Conservation (phyloP, 805 yeast species). For the Metschnikowia rubicola region DNA sequence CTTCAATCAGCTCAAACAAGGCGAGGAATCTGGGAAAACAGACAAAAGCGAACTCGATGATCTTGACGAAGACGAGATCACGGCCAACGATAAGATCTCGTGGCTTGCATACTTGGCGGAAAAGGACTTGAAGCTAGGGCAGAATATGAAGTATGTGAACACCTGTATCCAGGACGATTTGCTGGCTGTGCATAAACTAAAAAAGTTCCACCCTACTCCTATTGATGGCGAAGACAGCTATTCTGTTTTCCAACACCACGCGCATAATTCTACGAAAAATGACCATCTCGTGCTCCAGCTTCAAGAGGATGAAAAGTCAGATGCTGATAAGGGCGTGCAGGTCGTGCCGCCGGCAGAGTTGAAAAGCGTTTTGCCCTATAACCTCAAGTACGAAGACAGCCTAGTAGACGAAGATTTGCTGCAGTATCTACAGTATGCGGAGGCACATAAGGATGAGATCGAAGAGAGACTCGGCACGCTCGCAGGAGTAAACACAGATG, state of each 20-base stretch:
- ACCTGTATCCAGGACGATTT: conserved; percentile 27
- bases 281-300: conserved; percentile 29
- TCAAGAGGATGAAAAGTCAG: conserved; percentile 20
- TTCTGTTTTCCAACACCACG: conserved; percentile 22
- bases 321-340: conserved; percentile 3
- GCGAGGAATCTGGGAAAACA: conserved; percentile 15
- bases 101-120: conserved; percentile 40
- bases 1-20: conserved; percentile 35
- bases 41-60: conserved; percentile 19
- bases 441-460: conserved; percentile 13
- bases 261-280: conserved; percentile 25
- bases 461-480: neutral
- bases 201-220: conserved; percentile 27
- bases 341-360: conserved; percentile 24
- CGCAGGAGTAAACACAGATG: neutral
- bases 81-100: conserved; percentile 24
- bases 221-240: conserved; percentile 15
- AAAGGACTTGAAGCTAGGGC: conserved; percentile 35
- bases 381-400: conserved; percentile 25
- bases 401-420: conserved; percentile 27
- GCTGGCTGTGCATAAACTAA: conserved; percentile 25
- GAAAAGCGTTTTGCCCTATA: conserved; percentile 29
- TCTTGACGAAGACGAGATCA: conserved; percentile 23
- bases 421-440: conserved; percentile 20
- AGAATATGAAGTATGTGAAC: conserved; percentile 33